A percentile compares a stretch with the other conserved stretches of the same genome.
These are phyloP conservation scores for Cordyceps javanica DNA, from an alignment of 2,329 filamentous ascomycete genomes.

Conservation along the genomic window DNA sequence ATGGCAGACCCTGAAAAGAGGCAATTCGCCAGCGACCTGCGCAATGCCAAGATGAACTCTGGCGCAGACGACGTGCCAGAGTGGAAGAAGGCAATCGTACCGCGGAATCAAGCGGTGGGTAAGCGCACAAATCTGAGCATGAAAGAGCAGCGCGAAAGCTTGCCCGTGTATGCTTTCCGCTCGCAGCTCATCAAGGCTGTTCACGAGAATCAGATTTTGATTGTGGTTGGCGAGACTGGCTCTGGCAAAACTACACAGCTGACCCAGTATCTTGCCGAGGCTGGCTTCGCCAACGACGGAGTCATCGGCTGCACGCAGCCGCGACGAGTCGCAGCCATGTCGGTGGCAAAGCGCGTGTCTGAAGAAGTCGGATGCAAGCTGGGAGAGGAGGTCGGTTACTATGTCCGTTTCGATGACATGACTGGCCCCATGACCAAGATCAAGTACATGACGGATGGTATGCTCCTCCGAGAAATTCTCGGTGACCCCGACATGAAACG, in stretches of 20 bases:
- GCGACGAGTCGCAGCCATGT: slow-evolving; percentile 94
- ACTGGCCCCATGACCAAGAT: slow-evolving; percentile 84
- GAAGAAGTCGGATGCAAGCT: slow-evolving; percentile 91
- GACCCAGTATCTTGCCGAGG: slow-evolving; percentile 92
- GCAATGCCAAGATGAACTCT: slow-evolving; percentile 56
- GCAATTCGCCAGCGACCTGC: slow-evolving; percentile 83
- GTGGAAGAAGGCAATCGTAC: slow-evolving; percentile 81
- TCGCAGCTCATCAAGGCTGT: slow-evolving; percentile 84
- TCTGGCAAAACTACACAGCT: slow-evolving; percentile 89
- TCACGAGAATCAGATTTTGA: slow-evolving; percentile 79
- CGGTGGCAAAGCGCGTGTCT: slow-evolving; percentile 91
- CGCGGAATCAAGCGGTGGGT: slow-evolving; percentile 73
- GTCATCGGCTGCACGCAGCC: slow-evolving; percentile 97
- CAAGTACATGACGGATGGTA: slow-evolving; percentile 99
- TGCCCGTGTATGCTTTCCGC: slow-evolving; percentile 87
- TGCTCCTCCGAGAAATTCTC: slow-evolving; percentile 92
- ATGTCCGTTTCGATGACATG: slow-evolving; percentile 93
- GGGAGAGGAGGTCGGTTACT: slow-evolving; percentile 92
- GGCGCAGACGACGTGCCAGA: slow-evolving; percentile 71
- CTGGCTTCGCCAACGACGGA: slow-evolving; percentile 77
- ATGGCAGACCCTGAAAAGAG: slow-evolving; percentile 82
- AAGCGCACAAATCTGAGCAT: slow-evolving; percentile 88
- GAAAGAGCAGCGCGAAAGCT: slow-evolving; percentile 83
- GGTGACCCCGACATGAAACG: slow-evolving; percentile 82
- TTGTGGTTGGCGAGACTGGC: slow-evolving; percentile 95